These are phyloP conservation scores for Ustilago sp. DNA, from an alignment of 1,284 basidiomycete species.

Conservation along the genomic window DNA sequence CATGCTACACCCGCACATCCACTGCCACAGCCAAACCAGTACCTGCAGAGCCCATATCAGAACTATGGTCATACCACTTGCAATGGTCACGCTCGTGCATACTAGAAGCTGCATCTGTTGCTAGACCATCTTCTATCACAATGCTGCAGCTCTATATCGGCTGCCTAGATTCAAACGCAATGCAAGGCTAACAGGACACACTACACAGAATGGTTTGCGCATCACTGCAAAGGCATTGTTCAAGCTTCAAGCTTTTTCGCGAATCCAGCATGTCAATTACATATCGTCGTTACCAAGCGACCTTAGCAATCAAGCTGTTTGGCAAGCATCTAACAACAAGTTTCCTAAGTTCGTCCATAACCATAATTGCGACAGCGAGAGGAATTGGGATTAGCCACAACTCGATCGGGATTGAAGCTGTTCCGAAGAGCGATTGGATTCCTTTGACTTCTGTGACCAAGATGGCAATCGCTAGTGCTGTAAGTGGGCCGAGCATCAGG, in stretches of 20 bases:
- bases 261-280: too few species aligned
- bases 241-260: too few species aligned
- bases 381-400: conserved; percentile 73
- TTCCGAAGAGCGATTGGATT: conserved; percentile 43
- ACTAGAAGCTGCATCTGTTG: background rate
- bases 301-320: conserved; percentile 59
- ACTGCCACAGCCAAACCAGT: conserved; percentile 21
- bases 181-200: too few species aligned
- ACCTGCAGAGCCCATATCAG: conserved; percentile 36
- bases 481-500: conserved; percentile 48
- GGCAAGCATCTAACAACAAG: conserved; percentile 60
- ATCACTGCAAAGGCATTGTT: too few species aligned
- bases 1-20: conserved; percentile 12
- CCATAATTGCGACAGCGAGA: conserved; percentile 70
- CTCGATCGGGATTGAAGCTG: conserved; percentile 72
- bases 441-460: conserved; percentile 58
- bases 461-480: conserved; percentile 54
- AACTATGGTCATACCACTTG: conserved; percentile 6
- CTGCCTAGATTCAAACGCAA: too few species aligned
- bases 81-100: conserved; percentile 20
- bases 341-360: conserved; percentile 68
- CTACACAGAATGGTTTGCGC: too few species aligned
- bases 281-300: conserved; percentile 60
- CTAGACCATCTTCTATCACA: too few species aligned
- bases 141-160: too few species aligned